These are phyloP conservation scores for Suhomyces maxii DNA, from an alignment of 1,139 yeast species.

Conservation along the genomic window DNA sequence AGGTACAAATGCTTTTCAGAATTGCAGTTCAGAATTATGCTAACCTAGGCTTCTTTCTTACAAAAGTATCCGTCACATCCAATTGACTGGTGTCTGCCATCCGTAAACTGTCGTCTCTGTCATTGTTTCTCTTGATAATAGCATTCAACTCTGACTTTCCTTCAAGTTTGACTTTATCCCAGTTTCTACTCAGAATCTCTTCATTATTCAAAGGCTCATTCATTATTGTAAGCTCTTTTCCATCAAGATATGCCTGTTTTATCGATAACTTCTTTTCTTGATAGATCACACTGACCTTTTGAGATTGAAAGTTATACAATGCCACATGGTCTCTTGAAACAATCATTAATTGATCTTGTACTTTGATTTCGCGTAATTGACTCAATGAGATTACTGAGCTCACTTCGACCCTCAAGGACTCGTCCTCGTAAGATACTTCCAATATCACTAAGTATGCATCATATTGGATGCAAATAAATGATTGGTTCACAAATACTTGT, in stretches of 20 bases:
- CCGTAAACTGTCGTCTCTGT: constrained; percentile 5
- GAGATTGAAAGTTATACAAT: constrained; percentile 8
- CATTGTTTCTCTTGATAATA: constrained; percentile 8
- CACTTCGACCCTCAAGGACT: neutral
- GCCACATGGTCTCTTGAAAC: constrained; percentile 14
- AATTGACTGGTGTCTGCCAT: constrained; percentile 13
- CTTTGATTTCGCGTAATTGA: neutral
- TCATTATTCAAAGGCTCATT: constrained; percentile 8
- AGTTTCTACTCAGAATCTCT: constrained; percentile 9
- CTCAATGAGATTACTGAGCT: constrained; percentile 1
- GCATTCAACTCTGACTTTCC: constrained; percentile 8
- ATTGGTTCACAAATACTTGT: neutral
- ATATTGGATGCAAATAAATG: constrained; percentile 1
- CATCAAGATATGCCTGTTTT: constrained; percentile 7
- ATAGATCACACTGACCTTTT: constrained; percentile 11
- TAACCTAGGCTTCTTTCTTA: constrained; percentile 16
- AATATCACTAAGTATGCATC: neutral
- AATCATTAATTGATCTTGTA: neutral
- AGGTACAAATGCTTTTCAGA: too few relatives aligned
- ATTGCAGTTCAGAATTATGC: neutral
- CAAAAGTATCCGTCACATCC: constrained; percentile 35
- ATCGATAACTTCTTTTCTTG: constrained; percentile 4
- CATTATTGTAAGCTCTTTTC: constrained; percentile 4
- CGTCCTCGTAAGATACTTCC: neutral
- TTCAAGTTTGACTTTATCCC: constrained; percentile 6